Evolutionary conservation across 805 yeast genomes (phyloP), one percentile per base, ranked within the genome.

Genomic region (Kregervanrija delftensis): DNA sequence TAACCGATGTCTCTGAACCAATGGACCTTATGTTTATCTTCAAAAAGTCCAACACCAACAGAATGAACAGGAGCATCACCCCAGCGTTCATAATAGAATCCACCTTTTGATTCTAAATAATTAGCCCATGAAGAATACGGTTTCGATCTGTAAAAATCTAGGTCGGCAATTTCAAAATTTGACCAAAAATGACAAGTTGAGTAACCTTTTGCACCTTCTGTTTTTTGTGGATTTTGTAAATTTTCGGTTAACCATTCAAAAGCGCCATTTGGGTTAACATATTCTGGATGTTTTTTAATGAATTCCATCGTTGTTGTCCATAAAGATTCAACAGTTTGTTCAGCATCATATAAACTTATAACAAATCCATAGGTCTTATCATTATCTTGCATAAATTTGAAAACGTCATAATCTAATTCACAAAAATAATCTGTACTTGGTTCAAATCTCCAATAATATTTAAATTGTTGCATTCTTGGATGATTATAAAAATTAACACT

Each of bases 11-110:
- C 95, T 58, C 87, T 74, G 59, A 89, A 89, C 93, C 95, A 88
- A 58, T 88, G 96, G 33, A 88, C 72, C 43, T 74, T 71, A 8
- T 68, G 60, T 53, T 76, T 81, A 53, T 83, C 88, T 8, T 82
- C 86, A 58, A 88, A 85, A 42, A 86, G 58, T 8, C 79, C 76
- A 33, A 86, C 63, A 0, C 91, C 96, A 37, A 88, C 56, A 3
- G 89, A 78, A 59, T 86, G 93, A 1, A 87, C 93, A 0, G 96
- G 96, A 0, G 95, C 96, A 66, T 87, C 96, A 3, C 96, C 96
- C 96, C 96, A 87, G 45, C 96, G 66, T 61, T 89, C 96, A 56
- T 88, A 88, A 61, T 86, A 88, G 56, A 87, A 87, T 4, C 91
- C 91, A 14, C 95, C 93, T 1, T 80, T 63, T 3, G 69, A 49